Conservation (phyloP, 2,329 filamentous ascomycete species). For the Ascochyta pisi region DNA sequence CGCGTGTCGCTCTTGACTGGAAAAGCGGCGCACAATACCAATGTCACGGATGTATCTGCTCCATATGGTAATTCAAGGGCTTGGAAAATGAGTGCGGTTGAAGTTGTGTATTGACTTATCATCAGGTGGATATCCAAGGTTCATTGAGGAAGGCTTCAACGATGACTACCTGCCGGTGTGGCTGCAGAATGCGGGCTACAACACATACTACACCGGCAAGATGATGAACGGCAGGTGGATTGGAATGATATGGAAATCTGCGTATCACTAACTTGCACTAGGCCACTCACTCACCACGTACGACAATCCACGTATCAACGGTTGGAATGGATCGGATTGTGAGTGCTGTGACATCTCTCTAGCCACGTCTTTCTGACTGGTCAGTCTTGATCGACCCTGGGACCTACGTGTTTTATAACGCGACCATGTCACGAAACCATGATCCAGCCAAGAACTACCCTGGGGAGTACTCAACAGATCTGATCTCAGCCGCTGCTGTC, state of each 20-base stretch:
- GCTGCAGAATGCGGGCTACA: constrained; percentile 72
- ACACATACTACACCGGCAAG: constrained; percentile 77
- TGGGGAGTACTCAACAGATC: constrained; percentile 64
- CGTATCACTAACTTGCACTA: not conserved
- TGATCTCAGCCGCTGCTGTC: constrained; percentile 65
- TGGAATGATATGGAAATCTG: fast-evolving
- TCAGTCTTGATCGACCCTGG: constrained; percentile 64
- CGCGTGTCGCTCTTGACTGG: constrained; percentile 71
- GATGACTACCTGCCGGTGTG: constrained; percentile 73
- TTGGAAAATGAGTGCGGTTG: not conserved
- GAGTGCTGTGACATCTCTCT: constrained; percentile 1
- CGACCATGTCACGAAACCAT: constrained; percentile 67
- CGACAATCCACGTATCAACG: constrained; percentile 61
- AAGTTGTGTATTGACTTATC: too few species aligned
- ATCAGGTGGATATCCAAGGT: constrained; percentile 68
- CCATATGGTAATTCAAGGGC: constrained; percentile 55
- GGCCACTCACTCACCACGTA: constrained; percentile 68
- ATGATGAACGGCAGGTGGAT: constrained; percentile 62
- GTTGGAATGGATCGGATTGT: constrained; percentile 64
- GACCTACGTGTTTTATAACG: constrained; percentile 73
- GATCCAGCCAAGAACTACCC: constrained; percentile 63
- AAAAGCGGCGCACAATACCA: constrained; percentile 72
- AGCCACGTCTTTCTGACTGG: not conserved
- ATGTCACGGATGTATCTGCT: constrained; percentile 66
- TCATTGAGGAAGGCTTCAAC: constrained; percentile 69